Conservation (phyloP, 768 basidiomycete genomes). For the Lactarius akahatsu region DNA sequence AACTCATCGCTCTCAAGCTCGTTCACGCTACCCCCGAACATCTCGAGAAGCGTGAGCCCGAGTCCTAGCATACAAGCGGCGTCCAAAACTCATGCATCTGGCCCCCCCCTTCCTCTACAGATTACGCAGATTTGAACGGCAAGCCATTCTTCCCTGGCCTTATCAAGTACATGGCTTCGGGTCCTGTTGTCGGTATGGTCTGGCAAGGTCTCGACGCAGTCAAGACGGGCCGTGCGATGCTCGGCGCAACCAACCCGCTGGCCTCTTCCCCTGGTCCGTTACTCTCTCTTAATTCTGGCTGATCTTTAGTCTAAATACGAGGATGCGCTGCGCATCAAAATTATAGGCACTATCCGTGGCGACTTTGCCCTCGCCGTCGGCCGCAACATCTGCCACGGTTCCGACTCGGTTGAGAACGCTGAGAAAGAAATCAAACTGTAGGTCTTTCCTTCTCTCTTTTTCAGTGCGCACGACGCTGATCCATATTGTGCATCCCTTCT, state of each 20-base stretch:
- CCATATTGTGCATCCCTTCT: slow-evolving; percentile 7
- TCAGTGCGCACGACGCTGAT: slow-evolving; percentile 22
- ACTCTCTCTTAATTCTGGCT: background rate
- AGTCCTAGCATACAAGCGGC: slow-evolving; percentile 16
- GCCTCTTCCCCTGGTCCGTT: slow-evolving; percentile 76
- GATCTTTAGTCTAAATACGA: background rate
- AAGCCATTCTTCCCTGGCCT: slow-evolving; percentile 97
- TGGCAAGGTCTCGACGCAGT: slow-evolving; percentile 94
- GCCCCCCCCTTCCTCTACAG: slow-evolving; percentile 40
- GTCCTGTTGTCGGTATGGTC: slow-evolving; percentile 94
- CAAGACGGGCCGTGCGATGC: slow-evolving; percentile 94
- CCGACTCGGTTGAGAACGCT: slow-evolving; percentile 83
- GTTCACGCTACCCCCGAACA: slow-evolving; percentile 75
- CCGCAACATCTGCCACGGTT: slow-evolving; percentile 92
- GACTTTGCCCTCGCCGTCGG: slow-evolving; percentile 94
- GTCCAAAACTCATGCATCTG: background rate
- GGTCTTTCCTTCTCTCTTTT: slow-evolving; percentile 33
- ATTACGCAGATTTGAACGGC: slow-evolving; percentile 93
- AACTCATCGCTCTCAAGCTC: slow-evolving; percentile 93
- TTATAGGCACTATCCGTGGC: slow-evolving; percentile 87
- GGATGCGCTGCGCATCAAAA: background rate
- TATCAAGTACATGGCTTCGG: slow-evolving; percentile 94
- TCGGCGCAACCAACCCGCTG: slow-evolving; percentile 96
- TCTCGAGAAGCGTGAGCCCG: slow-evolving; percentile 78
- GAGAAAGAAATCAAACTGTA: slow-evolving; percentile 95